phyloP scores from a whole-genome alignment of 2,329 filamentous ascomycete genomes.

The Apiospora koreana region DNA sequence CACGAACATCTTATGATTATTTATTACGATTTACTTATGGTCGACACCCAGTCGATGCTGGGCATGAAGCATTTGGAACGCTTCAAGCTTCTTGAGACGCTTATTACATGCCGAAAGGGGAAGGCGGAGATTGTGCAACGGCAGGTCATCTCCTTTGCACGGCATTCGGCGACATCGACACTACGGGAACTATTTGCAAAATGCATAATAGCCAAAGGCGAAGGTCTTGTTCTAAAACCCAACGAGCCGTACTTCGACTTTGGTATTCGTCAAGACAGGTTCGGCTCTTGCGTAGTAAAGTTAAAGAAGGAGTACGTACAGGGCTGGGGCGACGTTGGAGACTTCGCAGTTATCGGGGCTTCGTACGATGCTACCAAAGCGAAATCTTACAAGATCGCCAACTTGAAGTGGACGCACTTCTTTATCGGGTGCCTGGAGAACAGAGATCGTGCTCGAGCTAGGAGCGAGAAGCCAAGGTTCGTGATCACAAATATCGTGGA shows the following conservation, averaged over 20 bases:
- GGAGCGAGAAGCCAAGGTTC: constrained; percentile 58
- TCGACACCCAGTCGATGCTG: constrained; percentile 56
- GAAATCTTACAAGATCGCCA: constrained; percentile 51
- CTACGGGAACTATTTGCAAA: constrained; percentile 67
- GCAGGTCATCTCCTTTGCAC: constrained; percentile 66
- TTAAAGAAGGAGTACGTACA: constrained; percentile 85
- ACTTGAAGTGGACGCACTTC: constrained; percentile 76
- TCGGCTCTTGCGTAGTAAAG: constrained; percentile 67
- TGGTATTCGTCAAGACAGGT: constrained; percentile 20
- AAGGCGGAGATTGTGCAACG: constrained; percentile 67
- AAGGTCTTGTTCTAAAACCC: constrained; percentile 81
- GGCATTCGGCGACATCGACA: constrained; percentile 48
- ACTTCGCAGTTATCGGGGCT: constrained; percentile 79
- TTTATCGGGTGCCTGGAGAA: constrained; percentile 77
- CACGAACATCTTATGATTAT: constrained; percentile 63
- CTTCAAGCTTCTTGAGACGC: constrained; percentile 57
- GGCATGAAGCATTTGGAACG: constrained; percentile 57
- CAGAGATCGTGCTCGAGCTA: constrained; percentile 56
- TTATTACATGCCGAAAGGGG: constrained; percentile 57
- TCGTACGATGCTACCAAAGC: constrained; percentile 68
- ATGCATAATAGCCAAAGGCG: constrained; percentile 65
- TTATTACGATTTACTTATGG: constrained; percentile 58
- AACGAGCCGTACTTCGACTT: constrained; percentile 76
- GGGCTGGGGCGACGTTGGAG: constrained; percentile 77
- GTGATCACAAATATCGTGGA: constrained; percentile 66